phyloP scores from a whole-genome alignment of 139 green algal species.

The Coelastrella sp. region DNA sequence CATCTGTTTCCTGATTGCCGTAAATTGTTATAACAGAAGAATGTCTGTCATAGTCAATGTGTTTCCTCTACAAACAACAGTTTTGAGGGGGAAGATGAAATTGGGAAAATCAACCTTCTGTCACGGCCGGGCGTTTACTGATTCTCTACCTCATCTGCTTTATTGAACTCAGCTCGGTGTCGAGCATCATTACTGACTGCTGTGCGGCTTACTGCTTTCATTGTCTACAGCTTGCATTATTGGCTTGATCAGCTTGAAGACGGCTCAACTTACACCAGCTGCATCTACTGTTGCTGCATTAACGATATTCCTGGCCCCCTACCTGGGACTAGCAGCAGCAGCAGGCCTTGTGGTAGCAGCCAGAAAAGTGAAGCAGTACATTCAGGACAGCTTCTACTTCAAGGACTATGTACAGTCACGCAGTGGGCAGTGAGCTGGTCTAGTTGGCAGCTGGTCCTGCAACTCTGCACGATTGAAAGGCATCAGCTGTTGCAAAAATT shows the following conservation, averaged over 20 bases:
- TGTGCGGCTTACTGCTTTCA: background rate
- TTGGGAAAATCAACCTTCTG: too few species aligned
- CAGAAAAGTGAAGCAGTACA: background rate
- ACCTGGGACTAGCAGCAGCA: background rate
- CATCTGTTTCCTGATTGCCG: too few species aligned
- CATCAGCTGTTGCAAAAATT: too few species aligned
- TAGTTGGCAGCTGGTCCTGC: background rate
- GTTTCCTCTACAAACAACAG: too few species aligned
- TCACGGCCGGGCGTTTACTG: too few species aligned
- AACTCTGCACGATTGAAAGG: too few species aligned
- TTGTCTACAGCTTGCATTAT: background rate
- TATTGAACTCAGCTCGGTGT: too few species aligned
- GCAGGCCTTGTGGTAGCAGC: constrained; percentile 2
- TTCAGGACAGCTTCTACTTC: constrained; percentile 30
- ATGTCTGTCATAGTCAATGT: too few species aligned
- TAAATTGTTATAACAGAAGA: too few species aligned
- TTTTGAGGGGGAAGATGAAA: too few species aligned
- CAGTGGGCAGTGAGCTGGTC: background rate
- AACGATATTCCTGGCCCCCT: background rate
- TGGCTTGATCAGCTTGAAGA: background rate
- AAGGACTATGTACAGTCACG: constrained; percentile 19
- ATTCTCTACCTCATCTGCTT: too few species aligned
- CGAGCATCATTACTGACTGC: too few species aligned
- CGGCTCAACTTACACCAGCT: background rate
- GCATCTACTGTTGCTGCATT: background rate